Evolutionary conservation across 2,329 filamentous ascomycete genomes (phyloP), one percentile per base, ranked within the genome.

Genomic region (Verticillium isaacii): DNA sequence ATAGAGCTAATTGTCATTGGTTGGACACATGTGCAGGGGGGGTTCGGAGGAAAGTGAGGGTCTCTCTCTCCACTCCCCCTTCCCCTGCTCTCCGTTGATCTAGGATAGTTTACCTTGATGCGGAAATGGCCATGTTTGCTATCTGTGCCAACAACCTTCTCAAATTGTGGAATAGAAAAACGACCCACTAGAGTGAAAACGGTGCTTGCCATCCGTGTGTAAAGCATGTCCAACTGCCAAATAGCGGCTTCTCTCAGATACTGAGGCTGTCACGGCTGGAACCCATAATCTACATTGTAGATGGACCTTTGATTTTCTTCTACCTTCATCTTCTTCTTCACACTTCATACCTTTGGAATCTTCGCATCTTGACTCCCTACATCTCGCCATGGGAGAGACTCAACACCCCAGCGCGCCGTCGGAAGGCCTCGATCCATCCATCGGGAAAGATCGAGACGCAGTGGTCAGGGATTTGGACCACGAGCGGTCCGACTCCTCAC

Each of bases 1-100:
- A 63, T 64, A 36, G 63, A 63, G 63, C 54, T 63, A 61, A 58
- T 64, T 64, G 45, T 60, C 41, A 64, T 63, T 64, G 63, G 61
- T 52, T 14, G 45, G 11, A 19, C 8, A n/a, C 11, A 29, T 11
- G 9, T 23, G 45, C 45, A 52, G 19, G 12, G n/a, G 7, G 7
- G 7, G n/a, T 52, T 11, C 45, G 23, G 19, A 52, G 25, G 45
- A 11, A 2, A 23, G 45, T 25, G 11, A 52, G 45, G 45, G 19
- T 23, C 23, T 23, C 45, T 23, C 45, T 52, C 11, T 11, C n/a
- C n/a, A 52, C 19, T 5, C 4, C n/a, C 5, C 17, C 23, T 23
- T 23, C 45, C 45, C 45, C 19, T 25, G 45, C 45, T n/a, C 11
- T 25, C 5, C 45, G 9, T 12, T 19, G 19, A 23, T 19, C 4